Evolutionary conservation across 441 rosid genomes (phyloP).

Genomic region (Biscutella laevigata): DNA sequence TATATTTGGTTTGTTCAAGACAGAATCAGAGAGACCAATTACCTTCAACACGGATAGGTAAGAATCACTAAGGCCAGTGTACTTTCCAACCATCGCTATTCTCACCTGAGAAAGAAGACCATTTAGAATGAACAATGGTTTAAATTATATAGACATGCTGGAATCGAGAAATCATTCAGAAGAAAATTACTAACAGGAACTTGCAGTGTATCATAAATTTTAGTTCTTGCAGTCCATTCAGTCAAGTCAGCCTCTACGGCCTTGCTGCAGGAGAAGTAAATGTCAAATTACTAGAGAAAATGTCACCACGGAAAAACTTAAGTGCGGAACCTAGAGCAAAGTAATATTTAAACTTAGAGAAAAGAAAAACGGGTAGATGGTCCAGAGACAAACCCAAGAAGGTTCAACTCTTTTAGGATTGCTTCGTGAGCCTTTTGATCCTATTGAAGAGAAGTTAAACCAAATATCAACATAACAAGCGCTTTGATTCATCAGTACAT

Average conservation of each 20-base stretch:
- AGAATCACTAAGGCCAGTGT: conserved; percentile 66
- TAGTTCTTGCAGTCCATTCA: conserved; percentile 72
- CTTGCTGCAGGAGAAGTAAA: conserved; percentile 36
- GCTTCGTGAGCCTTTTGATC: conserved; percentile 77
- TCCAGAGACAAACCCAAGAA: conserved; percentile 40
- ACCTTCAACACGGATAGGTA: conserved; percentile 81
- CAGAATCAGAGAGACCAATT: conserved; percentile 4
- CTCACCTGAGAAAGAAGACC: conserved; percentile 40
- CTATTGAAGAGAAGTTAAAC: conserved; percentile 29
- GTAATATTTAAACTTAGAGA: background rate
- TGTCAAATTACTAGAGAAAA: conserved; percentile 8
- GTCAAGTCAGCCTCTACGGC: conserved; percentile 42
- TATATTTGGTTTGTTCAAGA: conserved; percentile 1
- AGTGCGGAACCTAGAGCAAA: background rate
- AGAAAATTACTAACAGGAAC: conserved; percentile 45
- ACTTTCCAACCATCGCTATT: conserved; percentile 79
- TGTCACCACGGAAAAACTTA: background rate
- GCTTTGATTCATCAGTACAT: background rate
- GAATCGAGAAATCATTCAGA: background rate
- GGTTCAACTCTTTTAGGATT: conserved; percentile 50
- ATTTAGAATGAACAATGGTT: conserved; percentile 11
- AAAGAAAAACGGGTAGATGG: conserved; percentile 10
- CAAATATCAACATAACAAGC: background rate
- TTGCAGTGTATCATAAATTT: conserved; percentile 55
- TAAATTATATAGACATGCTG: background rate